phyloP scores from a whole-genome alignment of 805 yeast genomes.

The Ogataea kodamae region DNA sequence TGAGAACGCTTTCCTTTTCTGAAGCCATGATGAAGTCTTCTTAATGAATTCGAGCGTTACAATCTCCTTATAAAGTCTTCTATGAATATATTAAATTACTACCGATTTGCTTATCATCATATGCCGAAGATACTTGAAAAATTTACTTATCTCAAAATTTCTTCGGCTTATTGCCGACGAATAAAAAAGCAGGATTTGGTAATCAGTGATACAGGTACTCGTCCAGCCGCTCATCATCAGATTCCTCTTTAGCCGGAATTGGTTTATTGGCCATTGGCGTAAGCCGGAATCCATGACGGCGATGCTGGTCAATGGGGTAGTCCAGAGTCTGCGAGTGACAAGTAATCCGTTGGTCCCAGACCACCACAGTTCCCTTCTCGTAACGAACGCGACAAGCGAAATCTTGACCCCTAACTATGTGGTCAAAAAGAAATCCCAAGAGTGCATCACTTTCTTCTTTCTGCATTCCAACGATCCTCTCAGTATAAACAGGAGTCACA shows the following conservation, averaged over 20 bases:
- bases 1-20: conserved; percentile 8
- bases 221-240: conserved; percentile 31
- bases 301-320: conserved; percentile 59
- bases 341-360: conserved; percentile 77
- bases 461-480: conserved; percentile 68
- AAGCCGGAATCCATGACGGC: conserved; percentile 70
- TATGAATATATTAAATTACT: neutral
- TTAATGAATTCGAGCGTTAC: too few species aligned
- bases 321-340: conserved; percentile 68
- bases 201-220: conserved; percentile 13
- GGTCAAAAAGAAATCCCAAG: conserved; percentile 52
- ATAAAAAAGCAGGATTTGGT: too few species aligned
- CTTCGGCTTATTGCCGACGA: conserved; percentile 1
- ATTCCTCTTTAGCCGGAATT: conserved; percentile 30
- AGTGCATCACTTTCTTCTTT: conserved; percentile 65
- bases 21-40: conserved; percentile 1
- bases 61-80: conserved; percentile 1
- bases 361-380: conserved; percentile 66
- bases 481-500: conserved; percentile 59
- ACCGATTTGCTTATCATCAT: conserved; percentile 1
- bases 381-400: conserved; percentile 66
- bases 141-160: neutral
- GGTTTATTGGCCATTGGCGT: conserved; percentile 76
- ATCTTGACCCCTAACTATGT: conserved; percentile 50
- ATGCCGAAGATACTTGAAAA: conserved; percentile 2